Evolutionary conservation across 148 eudicot genomes (phyloP).

Genomic region (Arbutus unedo): DNA sequence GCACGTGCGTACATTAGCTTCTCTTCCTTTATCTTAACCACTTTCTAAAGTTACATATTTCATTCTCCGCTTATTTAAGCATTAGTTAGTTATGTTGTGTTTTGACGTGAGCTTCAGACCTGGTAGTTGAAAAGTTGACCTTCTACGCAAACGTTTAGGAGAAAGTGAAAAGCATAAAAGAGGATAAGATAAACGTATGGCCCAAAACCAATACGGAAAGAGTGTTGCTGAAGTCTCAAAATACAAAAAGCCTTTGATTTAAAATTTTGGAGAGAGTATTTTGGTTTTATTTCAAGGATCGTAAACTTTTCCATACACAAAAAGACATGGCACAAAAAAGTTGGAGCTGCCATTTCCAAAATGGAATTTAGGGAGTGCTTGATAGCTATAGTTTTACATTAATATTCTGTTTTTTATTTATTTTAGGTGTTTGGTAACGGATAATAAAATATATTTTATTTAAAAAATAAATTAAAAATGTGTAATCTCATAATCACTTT

Average conservation of each 20-base stretch:
- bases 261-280: too few relatives aligned
- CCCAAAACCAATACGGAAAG: not conserved
- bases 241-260: too few relatives aligned
- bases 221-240: too few relatives aligned
- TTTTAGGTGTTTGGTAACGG: not conserved
- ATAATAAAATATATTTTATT: too few relatives aligned
- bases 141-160: too few relatives aligned
- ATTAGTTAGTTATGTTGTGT: not conserved
- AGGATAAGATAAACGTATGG: not conserved
- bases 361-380: not conserved
- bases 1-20: constrained; percentile 50
- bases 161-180: not conserved
- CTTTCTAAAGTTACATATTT: too few relatives aligned
- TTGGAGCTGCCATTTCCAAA: not conserved
- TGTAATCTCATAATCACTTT: too few relatives aligned
- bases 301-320: not conserved
- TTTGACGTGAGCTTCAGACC: not conserved
- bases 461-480: too few relatives aligned
- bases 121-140: not conserved
- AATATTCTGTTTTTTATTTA: too few relatives aligned
- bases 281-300: too few relatives aligned
- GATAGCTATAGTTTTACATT: too few relatives aligned
- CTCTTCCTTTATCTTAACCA: not conserved
- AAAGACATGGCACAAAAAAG: not conserved
- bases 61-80: too few relatives aligned